Base-by-base conservation (phyloP, 2,329 filamentous ascomycete species). In the Aspergillus carbonarius region DNA sequence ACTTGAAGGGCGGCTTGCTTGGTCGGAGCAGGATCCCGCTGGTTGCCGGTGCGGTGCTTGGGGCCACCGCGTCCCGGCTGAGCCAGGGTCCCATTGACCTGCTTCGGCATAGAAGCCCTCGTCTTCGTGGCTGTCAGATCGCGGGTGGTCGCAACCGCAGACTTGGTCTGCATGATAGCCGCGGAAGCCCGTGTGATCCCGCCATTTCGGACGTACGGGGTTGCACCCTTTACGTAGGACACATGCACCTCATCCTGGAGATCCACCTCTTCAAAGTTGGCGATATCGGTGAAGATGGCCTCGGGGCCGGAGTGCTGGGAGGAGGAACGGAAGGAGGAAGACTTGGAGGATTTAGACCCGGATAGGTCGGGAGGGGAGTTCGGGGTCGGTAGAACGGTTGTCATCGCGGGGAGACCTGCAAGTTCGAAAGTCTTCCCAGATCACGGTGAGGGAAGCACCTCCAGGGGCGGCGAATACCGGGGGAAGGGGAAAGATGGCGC, bases 251-350 rank as follows among this genome's bases (percentile, higher is more conserved):
- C 88, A 67, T 90, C 88, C 60, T 92, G 89, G 30, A 98, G 85
- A 12, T 90, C 91, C 72, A 97, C 96, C 64, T 97, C 93, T 74
- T 98, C 93, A 69, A 97, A 97, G 73, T 97, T 88, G 63, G 86
- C 87, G 58, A 89, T 85, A 70, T 96, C 91, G 54, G 86, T 83
- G 47, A 90, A 79, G 52, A 87, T 83, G 65, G 83, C 85, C 69
- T 88, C 86, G 25, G 78, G 75, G 66, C 91, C 90, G 68, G 92
- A 89, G 68, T 86, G 79, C 54, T 88, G 89, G 61, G 85, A 87
- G 57, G 89, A 88, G 37, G 92, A 96, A 67, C 88, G 89, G 69
- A 93, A 90, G 51, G 92, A 96, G 5, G 91, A 96, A 27, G 92
- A 92, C 76, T 95, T 96, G 64, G 91, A 96, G 62, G 91, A 95